Evolutionary conservation across 768 basidiomycete genomes (phyloP).

Genomic region (Pleurotus pulmonarius): DNA sequence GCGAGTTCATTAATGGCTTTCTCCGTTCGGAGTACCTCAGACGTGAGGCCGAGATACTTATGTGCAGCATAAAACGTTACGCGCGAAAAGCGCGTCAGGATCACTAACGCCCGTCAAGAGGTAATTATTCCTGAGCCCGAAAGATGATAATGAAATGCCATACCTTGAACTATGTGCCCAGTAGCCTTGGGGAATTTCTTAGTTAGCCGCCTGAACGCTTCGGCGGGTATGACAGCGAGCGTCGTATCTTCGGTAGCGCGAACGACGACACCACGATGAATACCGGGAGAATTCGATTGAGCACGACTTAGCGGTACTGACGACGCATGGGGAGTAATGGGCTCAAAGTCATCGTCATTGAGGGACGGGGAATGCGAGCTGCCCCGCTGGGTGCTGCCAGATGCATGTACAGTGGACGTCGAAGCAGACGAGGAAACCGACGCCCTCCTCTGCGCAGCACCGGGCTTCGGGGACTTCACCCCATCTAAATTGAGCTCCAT

Average conservation of each 20-base stretch:
- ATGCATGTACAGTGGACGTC: slow-evolving; percentile 68
- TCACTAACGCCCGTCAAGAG: slow-evolving; percentile 48
- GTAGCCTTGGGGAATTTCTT: slow-evolving; percentile 97
- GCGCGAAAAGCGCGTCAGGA: slow-evolving; percentile 91
- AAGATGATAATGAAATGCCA: slow-evolving; percentile 1
- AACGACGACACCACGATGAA: slow-evolving; percentile 78
- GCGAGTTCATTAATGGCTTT: slow-evolving; percentile 97
- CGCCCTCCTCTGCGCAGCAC: slow-evolving; percentile 18
- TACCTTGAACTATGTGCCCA: slow-evolving; percentile 93
- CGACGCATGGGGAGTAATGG: slow-evolving; percentile 1
- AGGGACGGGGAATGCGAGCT: slow-evolving; percentile 24
- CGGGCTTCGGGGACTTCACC: slow-evolving; percentile 19
- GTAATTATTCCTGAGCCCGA: slow-evolving; percentile 5
- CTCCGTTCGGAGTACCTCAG: slow-evolving; percentile 93
- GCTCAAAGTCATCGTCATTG: slow-evolving; percentile 13
- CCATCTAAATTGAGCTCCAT: slow-evolving; percentile 40
- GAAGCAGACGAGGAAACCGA: slow-evolving; percentile 69
- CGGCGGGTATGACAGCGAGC: slow-evolving; percentile 97
- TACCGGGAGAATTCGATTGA: slow-evolving; percentile 25
- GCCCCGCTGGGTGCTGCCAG: slow-evolving; percentile 13
- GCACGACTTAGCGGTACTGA: slow-evolving; percentile 1
- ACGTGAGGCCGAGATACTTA: slow-evolving; percentile 91
- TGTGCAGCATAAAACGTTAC: slow-evolving; percentile 98
- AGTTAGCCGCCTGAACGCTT: slow-evolving; percentile 90
- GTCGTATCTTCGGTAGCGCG: slow-evolving; percentile 93